A percentile compares a stretch with the other conserved stretches of the same genome.
phyloP scores from a whole-genome alignment of 78 protist species.

The Planoprotostelium fungivorum region DNA sequence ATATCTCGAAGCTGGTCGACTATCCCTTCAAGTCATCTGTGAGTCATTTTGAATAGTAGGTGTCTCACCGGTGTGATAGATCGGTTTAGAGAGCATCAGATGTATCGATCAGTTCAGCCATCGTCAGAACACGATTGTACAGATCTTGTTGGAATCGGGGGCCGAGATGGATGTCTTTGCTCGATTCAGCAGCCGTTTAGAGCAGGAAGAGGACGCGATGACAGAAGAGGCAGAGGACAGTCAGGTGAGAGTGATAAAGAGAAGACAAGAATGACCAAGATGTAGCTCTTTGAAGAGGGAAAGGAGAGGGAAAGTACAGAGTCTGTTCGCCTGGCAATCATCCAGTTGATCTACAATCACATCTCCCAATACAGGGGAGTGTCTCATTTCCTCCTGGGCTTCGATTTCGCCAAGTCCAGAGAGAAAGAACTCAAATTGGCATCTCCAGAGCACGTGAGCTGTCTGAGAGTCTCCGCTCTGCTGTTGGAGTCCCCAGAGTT shows the following conservation, averaged over 20 bases:
- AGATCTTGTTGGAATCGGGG: background rate
- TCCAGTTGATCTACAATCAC: background rate
- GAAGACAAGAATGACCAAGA: too few species aligned
- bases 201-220: background rate
- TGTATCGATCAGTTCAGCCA: background rate
- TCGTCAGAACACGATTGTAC: background rate
- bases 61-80: background rate
- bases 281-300: too few species aligned
- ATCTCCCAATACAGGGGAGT: background rate
- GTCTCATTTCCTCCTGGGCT: background rate
- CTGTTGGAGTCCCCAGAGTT: background rate
- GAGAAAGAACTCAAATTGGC: background rate
- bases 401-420: background rate
- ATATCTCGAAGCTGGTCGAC: background rate
- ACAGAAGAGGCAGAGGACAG: background rate
- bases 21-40: background rate
- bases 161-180: background rate
- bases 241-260: too few species aligned
- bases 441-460: background rate
- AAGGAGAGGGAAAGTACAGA: too few species aligned
- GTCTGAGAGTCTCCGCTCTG: background rate
- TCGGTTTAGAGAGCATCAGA: background rate
- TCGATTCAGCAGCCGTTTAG: background rate
- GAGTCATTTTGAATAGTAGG: background rate
- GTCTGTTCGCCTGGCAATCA: too few species aligned